A percentile compares a stretch with the other conserved stretches of the same genome.
phyloP scores from a whole-genome alignment of 768 basidiomycete species.

The Inosperma sp. region DNA sequence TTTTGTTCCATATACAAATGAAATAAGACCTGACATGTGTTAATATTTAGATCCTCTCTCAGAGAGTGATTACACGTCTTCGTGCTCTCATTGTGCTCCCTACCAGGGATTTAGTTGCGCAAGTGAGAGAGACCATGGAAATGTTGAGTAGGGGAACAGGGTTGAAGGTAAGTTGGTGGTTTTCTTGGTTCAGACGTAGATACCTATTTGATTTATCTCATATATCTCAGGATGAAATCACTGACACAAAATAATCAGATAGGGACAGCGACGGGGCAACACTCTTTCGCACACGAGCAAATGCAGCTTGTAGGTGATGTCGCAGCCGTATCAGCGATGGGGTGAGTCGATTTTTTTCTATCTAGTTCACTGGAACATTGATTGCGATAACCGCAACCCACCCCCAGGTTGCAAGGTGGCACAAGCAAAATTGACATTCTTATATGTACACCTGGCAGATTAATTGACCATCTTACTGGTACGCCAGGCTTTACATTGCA shows the following conservation, averaged over 20 bases:
- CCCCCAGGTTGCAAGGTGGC: slow-evolving; percentile 67
- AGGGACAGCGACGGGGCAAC: slow-evolving; percentile 87
- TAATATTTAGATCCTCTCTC: slow-evolving; percentile 57
- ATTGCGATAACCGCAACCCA: too few species aligned
- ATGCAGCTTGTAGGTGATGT: slow-evolving; percentile 65
- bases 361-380: not conserved
- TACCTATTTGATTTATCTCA: too few species aligned
- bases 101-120: slow-evolving; percentile 87
- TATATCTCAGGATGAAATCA: too few species aligned
- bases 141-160: slow-evolving; percentile 78
- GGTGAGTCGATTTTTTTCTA: not conserved
- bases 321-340: slow-evolving; percentile 43
- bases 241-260: slow-evolving; percentile 33
- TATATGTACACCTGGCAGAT: slow-evolving; percentile 90
- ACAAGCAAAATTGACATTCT: slow-evolving; percentile 90
- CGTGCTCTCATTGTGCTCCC: slow-evolving; percentile 89
- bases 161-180: slow-evolving; percentile 55
- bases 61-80: slow-evolving; percentile 73
- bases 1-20: not conserved
- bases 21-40: not conserved
- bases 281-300: slow-evolving; percentile 92
- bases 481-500: slow-evolving; percentile 91
- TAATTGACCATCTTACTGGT: slow-evolving; percentile 89
- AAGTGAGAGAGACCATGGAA: slow-evolving; percentile 93
- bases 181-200: too few species aligned